Evolutionary conservation across 1,139 yeast genomes (phyloP), one percentile per base, ranked within the genome.

Genomic region (Pichia sp.): DNA sequence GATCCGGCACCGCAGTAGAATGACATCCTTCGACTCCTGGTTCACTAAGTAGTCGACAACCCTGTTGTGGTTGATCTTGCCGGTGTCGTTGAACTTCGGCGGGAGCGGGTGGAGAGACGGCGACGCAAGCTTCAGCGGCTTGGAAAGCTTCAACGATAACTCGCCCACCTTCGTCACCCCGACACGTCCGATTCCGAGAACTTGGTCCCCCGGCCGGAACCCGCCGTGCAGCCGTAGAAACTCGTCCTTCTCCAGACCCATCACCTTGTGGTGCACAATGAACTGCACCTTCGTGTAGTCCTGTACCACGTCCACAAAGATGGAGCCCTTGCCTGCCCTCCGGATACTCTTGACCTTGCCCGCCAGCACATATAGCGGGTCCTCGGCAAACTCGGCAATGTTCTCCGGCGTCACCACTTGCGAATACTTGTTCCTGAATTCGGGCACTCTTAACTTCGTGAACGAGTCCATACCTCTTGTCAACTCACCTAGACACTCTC

Each of bases 41-140:
- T 85, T 84, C 1, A 87, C 84, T 55, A 87, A 75, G 64, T 89
- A 87, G 65, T 90, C 89, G 50, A 89, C 76, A 0, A 87, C 92
- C 48, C 95, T 73, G 64, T 89, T 85, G 38, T 80, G 75, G 61
- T 86, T 81, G 48, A 87, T 78, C 55, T 85, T 75, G 20, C 81
- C 76, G 12, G 76, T 69, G 60, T 85, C 85, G 1, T 70, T 71
- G 34, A 84, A 70, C 56, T 77, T 78, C 31, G 82, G 84, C 0
- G 97, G 97, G 1, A 89, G 65, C 1, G 90, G 84, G 54, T 79
- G 83, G 54, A 90, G 74, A 38, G 93, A 77, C 0, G 97, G 95
- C 0, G 92, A 69, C 10, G 87, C 75, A 24, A 89, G 69, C 34
- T 57, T 62, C 1, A 87, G 68, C 0, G 83, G 75, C 6, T 67